Evolutionary conservation across 179 eudicot species (phyloP).

Genomic region (Vitellaria paradoxa): DNA sequence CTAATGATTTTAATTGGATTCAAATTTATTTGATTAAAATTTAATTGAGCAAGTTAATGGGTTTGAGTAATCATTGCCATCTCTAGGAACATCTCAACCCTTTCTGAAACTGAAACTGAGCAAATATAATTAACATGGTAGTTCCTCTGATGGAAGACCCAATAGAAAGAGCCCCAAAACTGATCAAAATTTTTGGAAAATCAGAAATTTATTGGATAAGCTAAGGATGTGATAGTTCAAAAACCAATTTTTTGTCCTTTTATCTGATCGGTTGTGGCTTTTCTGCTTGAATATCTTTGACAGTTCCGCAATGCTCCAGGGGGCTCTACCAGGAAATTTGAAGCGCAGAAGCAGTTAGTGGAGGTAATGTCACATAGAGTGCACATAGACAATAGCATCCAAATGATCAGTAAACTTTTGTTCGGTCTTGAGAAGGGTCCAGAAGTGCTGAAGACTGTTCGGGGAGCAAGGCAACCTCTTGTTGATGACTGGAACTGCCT

Average conservation of each 20-base stretch:
- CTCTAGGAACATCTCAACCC: too few relatives aligned
- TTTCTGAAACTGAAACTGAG: too few relatives aligned
- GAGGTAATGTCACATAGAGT: conserved; percentile 84
- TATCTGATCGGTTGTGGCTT: neutral
- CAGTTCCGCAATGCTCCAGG: conserved; percentile 88
- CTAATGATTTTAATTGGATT: too few relatives aligned
- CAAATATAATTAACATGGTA: neutral
- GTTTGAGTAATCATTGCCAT: too few relatives aligned
- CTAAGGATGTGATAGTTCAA: too few relatives aligned
- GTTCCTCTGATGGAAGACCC: too few relatives aligned
- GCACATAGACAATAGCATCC: conserved; percentile 67
- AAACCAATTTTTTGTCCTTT: neutral
- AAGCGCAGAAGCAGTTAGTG: conserved; percentile 63
- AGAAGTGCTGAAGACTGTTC: conserved; percentile 49
- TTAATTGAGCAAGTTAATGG: too few relatives aligned
- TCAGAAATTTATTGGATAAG: too few relatives aligned
- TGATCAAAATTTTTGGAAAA: too few relatives aligned
- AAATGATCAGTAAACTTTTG: conserved; percentile 74
- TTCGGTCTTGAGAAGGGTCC: conserved; percentile 68
- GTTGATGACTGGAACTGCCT: conserved; percentile 93
- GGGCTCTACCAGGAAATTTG: conserved; percentile 64
- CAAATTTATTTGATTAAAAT: too few relatives aligned
- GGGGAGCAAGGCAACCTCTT: conserved; percentile 74
- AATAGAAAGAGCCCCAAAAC: too few relatives aligned
- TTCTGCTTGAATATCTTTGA: neutral